Evolutionary conservation across 2,329 filamentous ascomycete species (phyloP).

Genomic region (Colletotrichum godetiae): DNA sequence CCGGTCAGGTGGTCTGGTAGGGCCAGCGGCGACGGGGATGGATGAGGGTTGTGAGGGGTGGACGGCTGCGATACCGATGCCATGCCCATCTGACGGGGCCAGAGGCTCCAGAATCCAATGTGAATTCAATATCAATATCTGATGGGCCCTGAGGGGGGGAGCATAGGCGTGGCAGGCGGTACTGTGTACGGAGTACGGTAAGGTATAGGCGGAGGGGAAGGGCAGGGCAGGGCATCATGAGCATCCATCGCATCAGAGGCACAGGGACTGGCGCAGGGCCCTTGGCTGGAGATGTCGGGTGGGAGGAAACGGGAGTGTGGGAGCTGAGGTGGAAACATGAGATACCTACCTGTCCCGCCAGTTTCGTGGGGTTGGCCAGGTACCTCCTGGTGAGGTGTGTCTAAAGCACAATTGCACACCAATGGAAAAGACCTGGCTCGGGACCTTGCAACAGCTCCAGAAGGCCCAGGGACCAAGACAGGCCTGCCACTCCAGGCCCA

Average conservation of each 20-base stretch:
- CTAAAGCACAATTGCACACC: not conserved
- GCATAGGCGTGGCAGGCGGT: too few relatives aligned
- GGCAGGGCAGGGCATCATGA: not conserved
- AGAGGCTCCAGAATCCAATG: not conserved
- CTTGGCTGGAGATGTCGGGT: not conserved
- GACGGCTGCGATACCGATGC: not conserved
- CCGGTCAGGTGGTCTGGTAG: conserved; percentile 29
- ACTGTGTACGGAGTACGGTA: too few relatives aligned
- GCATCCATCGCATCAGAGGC: not conserved
- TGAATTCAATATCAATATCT: not conserved
- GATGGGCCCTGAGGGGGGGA: not conserved
- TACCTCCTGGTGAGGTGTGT: not conserved
- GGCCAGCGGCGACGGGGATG: not conserved
- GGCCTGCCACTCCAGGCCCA: conserved; percentile 9
- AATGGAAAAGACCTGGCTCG: not conserved
- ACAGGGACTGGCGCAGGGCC: not conserved
- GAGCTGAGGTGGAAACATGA: conserved; percentile 22
- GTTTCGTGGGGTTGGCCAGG: not conserved
- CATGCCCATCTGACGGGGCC: not conserved
- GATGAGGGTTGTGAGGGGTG: conserved; percentile 8
- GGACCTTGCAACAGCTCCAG: not conserved
- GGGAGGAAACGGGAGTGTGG: conserved; percentile 17
- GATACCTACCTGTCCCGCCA: not conserved
- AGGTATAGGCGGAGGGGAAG: not conserved
- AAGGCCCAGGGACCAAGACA: not conserved